A percentile compares a stretch with the other conserved stretches of the same genome.
Evolutionary conservation across 768 basidiomycete species (phyloP).

Genomic region (Rubroboletus satanas): DNA sequence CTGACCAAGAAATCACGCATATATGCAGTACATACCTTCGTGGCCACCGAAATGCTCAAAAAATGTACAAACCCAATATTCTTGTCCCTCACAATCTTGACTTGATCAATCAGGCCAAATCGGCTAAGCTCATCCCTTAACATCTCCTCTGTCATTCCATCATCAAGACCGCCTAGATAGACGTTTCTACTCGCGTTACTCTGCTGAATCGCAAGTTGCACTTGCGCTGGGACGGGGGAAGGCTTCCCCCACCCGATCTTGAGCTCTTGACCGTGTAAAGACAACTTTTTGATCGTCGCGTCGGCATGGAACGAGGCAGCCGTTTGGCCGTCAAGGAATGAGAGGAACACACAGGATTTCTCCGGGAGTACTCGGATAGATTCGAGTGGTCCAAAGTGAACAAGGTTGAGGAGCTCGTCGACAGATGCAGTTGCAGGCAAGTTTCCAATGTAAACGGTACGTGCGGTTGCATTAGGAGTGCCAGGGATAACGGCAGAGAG

Average conservation of each 20-base stretch:
- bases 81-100: constrained; percentile 99
- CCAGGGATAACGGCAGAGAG: constrained; percentile 68
- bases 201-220: constrained; percentile 84
- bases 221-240: constrained; percentile 79
- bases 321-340: constrained; percentile 90
- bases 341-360: constrained; percentile 96
- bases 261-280: constrained; percentile 92
- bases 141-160: constrained; percentile 85
- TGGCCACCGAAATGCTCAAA: constrained; percentile 89
- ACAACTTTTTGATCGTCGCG: constrained; percentile 89
- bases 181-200: constrained; percentile 94
- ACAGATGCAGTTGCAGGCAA: constrained; percentile 93
- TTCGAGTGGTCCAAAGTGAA: constrained; percentile 96
- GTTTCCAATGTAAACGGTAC: constrained; percentile 97
- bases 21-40: constrained; percentile 61
- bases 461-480: constrained; percentile 58
- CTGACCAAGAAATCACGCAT: not conserved
- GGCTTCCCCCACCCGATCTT: constrained; percentile 99
- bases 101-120: constrained; percentile 96
- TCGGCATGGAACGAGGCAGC: constrained; percentile 98
- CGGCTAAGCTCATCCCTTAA: constrained; percentile 86
- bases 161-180: constrained; percentile 91
- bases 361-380: constrained; percentile 92
- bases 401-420: constrained; percentile 95
- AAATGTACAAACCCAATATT: constrained; percentile 99